Conservation (phyloP, 768 basidiomycete species). For the Agrocybe pediades region DNA sequence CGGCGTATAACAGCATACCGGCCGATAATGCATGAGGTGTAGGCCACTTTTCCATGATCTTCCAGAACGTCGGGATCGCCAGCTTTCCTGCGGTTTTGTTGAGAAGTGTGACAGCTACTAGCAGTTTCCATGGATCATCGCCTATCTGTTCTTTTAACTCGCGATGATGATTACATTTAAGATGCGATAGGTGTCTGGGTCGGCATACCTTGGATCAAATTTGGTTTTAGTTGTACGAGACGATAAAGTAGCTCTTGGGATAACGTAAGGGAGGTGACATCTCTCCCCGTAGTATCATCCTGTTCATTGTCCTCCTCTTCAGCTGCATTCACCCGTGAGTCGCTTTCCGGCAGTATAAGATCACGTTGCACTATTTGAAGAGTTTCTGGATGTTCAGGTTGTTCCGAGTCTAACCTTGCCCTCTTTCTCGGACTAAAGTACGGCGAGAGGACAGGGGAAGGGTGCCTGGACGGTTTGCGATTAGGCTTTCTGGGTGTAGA, state of each 20-base stretch:
- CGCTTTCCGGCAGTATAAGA: no score
- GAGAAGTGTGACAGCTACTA: conserved; percentile 66
- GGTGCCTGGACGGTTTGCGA: background rate
- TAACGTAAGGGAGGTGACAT: background rate
- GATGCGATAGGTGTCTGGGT: background rate
- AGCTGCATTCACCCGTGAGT: background rate
- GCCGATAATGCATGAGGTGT: conserved; percentile 53
- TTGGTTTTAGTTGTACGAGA: conserved; percentile 21
- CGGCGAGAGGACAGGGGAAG: conserved; percentile 11
- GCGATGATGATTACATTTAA: background rate
- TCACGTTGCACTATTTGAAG: no score
- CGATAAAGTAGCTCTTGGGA: background rate
- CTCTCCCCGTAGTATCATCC: background rate
- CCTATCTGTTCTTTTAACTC: conserved; percentile 46
- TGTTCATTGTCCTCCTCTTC: no score
- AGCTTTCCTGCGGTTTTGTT: conserved; percentile 69
- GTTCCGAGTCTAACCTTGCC: background rate
- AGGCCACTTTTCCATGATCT: conserved; percentile 57
- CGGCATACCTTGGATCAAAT: conserved; percentile 39
- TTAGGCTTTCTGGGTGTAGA: conserved; percentile 1
- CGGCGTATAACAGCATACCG: conserved; percentile 37
- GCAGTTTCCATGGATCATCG: conserved; percentile 66
- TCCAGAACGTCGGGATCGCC: conserved; percentile 68
- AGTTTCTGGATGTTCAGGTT: background rate
- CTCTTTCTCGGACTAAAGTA: conserved; percentile 15